Base-by-base conservation (phyloP, 2,329 filamentous ascomycete genomes). In the Neonectria punicea region DNA sequence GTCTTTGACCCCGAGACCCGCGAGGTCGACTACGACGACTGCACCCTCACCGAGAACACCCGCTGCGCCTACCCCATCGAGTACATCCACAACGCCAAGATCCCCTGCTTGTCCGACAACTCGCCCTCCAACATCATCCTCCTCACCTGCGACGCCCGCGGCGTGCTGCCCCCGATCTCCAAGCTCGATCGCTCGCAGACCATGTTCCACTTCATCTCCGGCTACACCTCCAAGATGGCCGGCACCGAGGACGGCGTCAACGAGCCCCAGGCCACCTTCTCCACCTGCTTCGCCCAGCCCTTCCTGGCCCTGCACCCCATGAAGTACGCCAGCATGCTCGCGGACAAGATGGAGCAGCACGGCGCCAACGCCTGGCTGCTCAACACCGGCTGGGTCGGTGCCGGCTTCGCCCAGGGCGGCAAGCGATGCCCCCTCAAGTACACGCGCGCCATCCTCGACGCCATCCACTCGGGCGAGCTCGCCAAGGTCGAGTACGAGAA, bases 141-240 rank as follows among this genome's bases (percentile, higher is more conserved):
- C 74, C 90, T 99, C 75, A 99, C 96, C 68, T 99, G 96, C 85
- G 96, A 99, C 77, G 96, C 96, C 66, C 93, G 96, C 73, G 96
- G 96, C 86, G 96, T 99, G 54, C 90, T 99, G 61, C 96, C 96
- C 62, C 96, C 96, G 53, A 98, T 99, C 84, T 98, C 94, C 76
- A 98, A 98, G 88, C 92, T 99, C 80, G 90, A 92, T 86, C 89
- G 92, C 70, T 90, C 93, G 76, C 96, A 98, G 86, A 97, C 94
- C 81, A 98, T 99, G 95, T 99, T 98, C 91, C 96, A 99, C 88
- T 99, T 99, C 90, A 99, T 99, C 84, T 97, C 93, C 18, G 96
- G 96, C 75, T 99, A 99, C 88, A 99, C 96, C 70, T 98, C 95
- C 79, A 99, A 99, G 91, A 99, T 99, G 96, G 96, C 96, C 71